Evolutionary conservation across 1,139 yeast genomes (phyloP), one percentile per base, ranked within the genome.

Genomic region (Arxiozyma slooffiae): DNA sequence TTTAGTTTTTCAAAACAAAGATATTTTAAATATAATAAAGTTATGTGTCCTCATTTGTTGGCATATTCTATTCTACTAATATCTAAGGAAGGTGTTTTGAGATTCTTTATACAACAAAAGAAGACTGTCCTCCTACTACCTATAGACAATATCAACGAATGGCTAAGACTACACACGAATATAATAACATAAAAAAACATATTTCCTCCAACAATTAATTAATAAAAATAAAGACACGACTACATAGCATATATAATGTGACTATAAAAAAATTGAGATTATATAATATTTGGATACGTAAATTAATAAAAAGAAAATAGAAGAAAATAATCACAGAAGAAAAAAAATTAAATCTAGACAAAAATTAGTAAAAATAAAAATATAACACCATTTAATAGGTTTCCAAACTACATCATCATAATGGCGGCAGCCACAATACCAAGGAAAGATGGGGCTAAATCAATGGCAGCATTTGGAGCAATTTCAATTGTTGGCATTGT

Each of bases 101-200:
- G 45, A n/a, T 58, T 61, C 48, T 67, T 64, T 47, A 53, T 57
- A 1, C 39, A 49, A 4, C 52, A 39, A 4, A 55, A 54, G 17
- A 48, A 52, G 9, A 54, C 55, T 18, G 66, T 66, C 0, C 53
- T 61, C 2, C 36, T 63, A 17, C 53, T 67, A 5, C 48, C 57
- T 11, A 53, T 66, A n/a, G 52, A 52, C 9, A 62, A 55, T 49
- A 57, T 61, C 21, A 69, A 67, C 48, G 70, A 67, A 44, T 67
- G 70, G 70, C 52, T 67, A 20, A 60, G 57, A 39, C 48, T 67
- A 30, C 70, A 67, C 49, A 61, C 65, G 20, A 67, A 67, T 45
- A 60, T 67, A 36, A 60, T n/a, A n/a, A n/a, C n/a, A n/a, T n/a
- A n/a, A n/a, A n/a, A n/a, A n/a, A n/a, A n/a, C 16, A 5, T n/a